Percentiles rank a stretch among this genome's conserved stretches.
Evolutionary conservation across 2,329 filamentous ascomycete genomes (phyloP).

Genomic region (Neonectria magnoliae): DNA sequence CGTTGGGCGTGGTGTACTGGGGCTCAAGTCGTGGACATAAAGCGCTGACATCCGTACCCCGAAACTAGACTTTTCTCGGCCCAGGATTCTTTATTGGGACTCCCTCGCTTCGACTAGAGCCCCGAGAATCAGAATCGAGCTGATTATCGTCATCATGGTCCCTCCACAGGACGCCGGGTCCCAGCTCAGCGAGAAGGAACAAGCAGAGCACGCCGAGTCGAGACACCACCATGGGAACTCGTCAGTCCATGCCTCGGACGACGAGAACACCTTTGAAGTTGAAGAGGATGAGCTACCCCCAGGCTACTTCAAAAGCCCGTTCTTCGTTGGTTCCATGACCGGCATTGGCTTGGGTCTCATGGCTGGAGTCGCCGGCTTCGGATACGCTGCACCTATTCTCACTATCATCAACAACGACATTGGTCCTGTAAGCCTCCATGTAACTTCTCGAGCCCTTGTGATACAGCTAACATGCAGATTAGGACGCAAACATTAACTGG

Average conservation of each 20-base stretch:
- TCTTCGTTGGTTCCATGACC: constrained; percentile 42
- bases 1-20: neutral
- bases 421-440: constrained; percentile 24
- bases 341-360: constrained; percentile 40
- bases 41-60: neutral
- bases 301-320: constrained; percentile 40
- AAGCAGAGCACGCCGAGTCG: constrained; percentile 12
- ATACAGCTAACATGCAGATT: neutral
- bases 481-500: constrained; percentile 43
- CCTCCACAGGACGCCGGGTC: constrained; percentile 8
- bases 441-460: neutral
- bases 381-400: constrained; percentile 37
- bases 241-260: constrained; percentile 12
- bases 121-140: neutral
- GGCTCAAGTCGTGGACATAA: neutral
- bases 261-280: constrained; percentile 31
- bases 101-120: neutral
- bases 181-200: constrained; percentile 23
- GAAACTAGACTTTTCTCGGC: neutral
- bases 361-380: constrained; percentile 43
- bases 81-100: neutral
- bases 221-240: neutral
- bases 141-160: neutral
- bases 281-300: constrained; percentile 34
- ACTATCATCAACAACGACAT: constrained; percentile 35